Percentiles rank a stretch among this genome's conserved stretches.
phyloP scores from a whole-genome alignment of 2,329 filamentous ascomycete species.

The Aspergillus brunneoviolaceus region DNA sequence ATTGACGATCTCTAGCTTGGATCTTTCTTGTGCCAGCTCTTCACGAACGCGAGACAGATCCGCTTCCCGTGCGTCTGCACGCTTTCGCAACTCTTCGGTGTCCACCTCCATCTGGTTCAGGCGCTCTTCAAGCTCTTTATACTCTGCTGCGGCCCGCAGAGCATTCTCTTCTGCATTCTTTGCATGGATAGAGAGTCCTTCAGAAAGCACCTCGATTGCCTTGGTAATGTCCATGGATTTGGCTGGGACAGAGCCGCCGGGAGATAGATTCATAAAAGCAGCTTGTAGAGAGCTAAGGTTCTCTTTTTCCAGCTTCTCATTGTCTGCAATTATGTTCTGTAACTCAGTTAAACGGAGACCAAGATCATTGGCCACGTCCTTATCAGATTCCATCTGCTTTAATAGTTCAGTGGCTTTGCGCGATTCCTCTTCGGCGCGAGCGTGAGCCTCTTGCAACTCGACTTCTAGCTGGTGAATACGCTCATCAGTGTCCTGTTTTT shows the following conservation, averaged over 20 bases:
- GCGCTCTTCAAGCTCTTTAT: constrained; percentile 58
- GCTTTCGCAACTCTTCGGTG: constrained; percentile 55
- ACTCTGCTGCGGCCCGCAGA: constrained; percentile 61
- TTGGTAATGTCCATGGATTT: constrained; percentile 62
- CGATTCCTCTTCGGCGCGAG: constrained; percentile 47
- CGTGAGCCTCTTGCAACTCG: constrained; percentile 65
- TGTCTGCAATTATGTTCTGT: constrained; percentile 51
- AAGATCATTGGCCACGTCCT: constrained; percentile 49
- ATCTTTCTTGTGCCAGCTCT: constrained; percentile 49
- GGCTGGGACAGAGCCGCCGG: constrained; percentile 53
- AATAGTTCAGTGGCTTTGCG: constrained; percentile 48
- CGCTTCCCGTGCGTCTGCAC: constrained; percentile 54
- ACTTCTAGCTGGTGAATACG: constrained; percentile 66
- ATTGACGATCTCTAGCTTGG: constrained; percentile 47
- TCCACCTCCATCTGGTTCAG: constrained; percentile 59
- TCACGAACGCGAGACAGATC: constrained; percentile 56
- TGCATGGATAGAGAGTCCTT: constrained; percentile 60
- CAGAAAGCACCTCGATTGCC: constrained; percentile 57
- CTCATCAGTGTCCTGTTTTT: constrained; percentile 69
- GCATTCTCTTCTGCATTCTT: constrained; percentile 61
- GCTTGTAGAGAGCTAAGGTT: constrained; percentile 58
- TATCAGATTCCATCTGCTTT: constrained; percentile 55
- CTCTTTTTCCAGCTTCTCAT: constrained; percentile 54
- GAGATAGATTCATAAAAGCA: constrained; percentile 59
- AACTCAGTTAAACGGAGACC: constrained; percentile 48